phyloP scores from a whole-genome alignment of 352 stramenopile species.

The Peronosclerospora sorghi region DNA sequence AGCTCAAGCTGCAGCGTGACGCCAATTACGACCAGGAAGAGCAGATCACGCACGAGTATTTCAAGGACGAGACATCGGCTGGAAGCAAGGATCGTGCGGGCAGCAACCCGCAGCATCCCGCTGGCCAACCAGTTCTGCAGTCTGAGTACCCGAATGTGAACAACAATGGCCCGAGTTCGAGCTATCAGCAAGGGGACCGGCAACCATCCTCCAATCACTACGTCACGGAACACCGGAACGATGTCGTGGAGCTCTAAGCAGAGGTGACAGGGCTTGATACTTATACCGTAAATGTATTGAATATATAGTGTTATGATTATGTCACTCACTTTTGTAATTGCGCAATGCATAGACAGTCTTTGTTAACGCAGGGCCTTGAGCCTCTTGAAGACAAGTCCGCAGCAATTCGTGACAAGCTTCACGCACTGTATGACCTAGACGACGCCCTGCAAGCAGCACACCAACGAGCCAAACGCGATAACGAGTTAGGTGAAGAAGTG shows the following conservation, averaged over 20 bases:
- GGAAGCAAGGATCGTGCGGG: conserved; percentile 19
- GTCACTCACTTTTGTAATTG: conserved; percentile 8
- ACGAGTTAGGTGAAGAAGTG: conserved; percentile 54
- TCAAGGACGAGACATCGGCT: conserved; percentile 49
- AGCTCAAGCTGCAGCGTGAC: conserved; percentile 54
- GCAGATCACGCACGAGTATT: conserved; percentile 49
- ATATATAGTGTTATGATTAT: conserved; percentile 1
- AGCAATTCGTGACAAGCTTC: conserved; percentile 19
- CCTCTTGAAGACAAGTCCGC: conserved; percentile 20
- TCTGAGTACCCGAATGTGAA: conserved; percentile 19
- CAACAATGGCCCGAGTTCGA: conserved; percentile 18
- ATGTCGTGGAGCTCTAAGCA: conserved; percentile 46
- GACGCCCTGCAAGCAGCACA: conserved; percentile 47
- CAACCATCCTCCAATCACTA: conserved; percentile 41
- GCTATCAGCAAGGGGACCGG: conserved; percentile 30
- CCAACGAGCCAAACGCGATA: conserved; percentile 40
- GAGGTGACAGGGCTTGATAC: neutral
- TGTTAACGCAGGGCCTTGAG: conserved; percentile 42
- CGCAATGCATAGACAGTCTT: conserved; percentile 14
- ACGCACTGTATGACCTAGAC: conserved; percentile 36
- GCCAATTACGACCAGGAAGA: conserved; percentile 49
- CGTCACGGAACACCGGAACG: conserved; percentile 40
- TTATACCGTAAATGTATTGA: too few species aligned
- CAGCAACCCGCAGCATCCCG: conserved; percentile 12
- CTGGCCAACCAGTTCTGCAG: conserved; percentile 11